A percentile compares a stretch with the other conserved stretches of the same genome.
These are phyloP conservation scores for Tricholoma sp. DNA, from an alignment of 768 basidiomycete genomes.

Conservation along the genomic window DNA sequence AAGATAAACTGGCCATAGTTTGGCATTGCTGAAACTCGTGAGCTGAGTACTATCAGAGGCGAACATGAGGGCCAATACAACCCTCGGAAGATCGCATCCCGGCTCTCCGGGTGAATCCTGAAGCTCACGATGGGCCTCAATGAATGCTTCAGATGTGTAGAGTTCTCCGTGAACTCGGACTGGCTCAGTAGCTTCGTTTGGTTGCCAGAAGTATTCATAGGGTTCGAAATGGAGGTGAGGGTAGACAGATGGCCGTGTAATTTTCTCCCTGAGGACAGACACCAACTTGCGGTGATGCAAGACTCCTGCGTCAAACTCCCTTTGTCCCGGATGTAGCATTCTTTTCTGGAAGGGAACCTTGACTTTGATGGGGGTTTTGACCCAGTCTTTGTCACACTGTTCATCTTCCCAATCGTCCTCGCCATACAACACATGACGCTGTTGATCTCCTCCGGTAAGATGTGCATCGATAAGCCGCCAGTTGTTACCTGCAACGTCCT, in stretches of 20 bases:
- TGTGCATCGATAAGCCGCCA: conserved; percentile 8
- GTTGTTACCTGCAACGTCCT: conserved; percentile 6
- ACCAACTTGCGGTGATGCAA: conserved; percentile 16
- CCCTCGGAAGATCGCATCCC: conserved; percentile 7
- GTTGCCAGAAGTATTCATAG: conserved; percentile 14
- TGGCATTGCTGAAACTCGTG: conserved; percentile 21
- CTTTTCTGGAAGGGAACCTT: too few relatives aligned
- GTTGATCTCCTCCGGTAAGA: not conserved
- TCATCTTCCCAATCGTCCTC: not conserved
- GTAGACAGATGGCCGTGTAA: too few relatives aligned
- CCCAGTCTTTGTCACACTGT: conserved; percentile 1
- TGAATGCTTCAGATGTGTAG: conserved; percentile 14
- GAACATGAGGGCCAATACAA: conserved; percentile 19
- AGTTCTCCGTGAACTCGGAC: conserved; percentile 13
- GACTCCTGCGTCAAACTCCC: not conserved
- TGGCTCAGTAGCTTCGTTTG: too few relatives aligned
- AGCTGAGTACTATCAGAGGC: conserved; percentile 27
- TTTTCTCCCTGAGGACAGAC: not conserved
- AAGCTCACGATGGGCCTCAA: conserved; percentile 6
- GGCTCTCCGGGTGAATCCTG: conserved; percentile 2
- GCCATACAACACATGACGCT: not conserved
- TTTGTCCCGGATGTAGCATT: too few relatives aligned
- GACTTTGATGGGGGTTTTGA: too few relatives aligned
- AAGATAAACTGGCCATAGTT: conserved; percentile 30
- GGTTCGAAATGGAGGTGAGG: conserved; percentile 14